Base-by-base conservation (phyloP, 495 filamentous ascomycete genomes). In the Cryomyces minteri region DNA sequence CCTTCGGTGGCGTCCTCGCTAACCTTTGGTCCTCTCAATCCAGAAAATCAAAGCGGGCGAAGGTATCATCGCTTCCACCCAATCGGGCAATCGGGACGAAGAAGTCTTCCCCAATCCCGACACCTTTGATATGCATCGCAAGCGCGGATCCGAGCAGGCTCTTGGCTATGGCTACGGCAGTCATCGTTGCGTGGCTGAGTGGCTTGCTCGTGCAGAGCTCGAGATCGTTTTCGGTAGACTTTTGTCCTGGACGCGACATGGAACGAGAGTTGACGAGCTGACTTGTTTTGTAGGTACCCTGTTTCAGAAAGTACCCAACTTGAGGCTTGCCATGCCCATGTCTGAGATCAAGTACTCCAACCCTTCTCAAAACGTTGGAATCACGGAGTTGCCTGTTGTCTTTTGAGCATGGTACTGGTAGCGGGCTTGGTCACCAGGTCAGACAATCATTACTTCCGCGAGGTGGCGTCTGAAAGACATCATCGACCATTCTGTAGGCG, bases 61-160 rank as follows among this genome's bases (percentile, higher is more conserved):
- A 41, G 67, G 67, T 45, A 63, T 69, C 41, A 67, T 69, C 34
- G 62, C 63, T 5, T 62, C 67, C 5, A 68, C 64, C 32, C 53
- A 59, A 55, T 69, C 67, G 11, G 67, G 62, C 6, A 65, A 66
- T 52, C 55, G 67, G 6, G 67, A 69, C 54, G 65, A 67, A 39
- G 62, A 66, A 4, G 51, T 66, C 7, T 68, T 64, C 29, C 43
- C 50, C 6, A 44, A 64, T 12, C 54, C 67, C 0, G 60, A 67
- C 41, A 50, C 30, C 33, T 70, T 70, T 47, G 54, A 68, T 48
- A 62, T 69, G 56, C 53, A 58, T 41, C 60, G 63, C n/a, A 52
- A 54, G 49, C 58, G 57, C 51, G 52, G 55, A 12, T 43, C 47
- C 33, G 43, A 64, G 25, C 53, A 62, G 14, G 55, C 61, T 11